A percentile compares a stretch with the other conserved stretches of the same genome.
phyloP scores from a whole-genome alignment of 2,329 filamentous ascomycete species.

The Lachnellula hyalina region DNA sequence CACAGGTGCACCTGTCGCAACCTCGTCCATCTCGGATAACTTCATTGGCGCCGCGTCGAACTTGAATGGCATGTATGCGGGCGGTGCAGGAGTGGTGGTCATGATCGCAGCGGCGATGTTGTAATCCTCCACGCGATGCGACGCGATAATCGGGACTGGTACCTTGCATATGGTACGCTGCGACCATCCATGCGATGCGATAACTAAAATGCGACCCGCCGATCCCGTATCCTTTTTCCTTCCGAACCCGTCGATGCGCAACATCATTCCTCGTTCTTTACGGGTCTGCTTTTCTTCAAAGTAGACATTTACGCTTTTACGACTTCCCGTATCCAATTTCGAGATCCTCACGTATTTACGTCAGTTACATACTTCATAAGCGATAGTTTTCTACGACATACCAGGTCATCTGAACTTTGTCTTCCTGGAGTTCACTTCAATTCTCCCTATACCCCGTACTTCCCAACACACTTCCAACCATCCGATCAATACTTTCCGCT shows the following conservation, averaged over 20 bases:
- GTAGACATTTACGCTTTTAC: constrained; percentile 22
- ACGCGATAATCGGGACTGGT: neutral
- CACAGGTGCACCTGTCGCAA: constrained; percentile 19
- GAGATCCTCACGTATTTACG: neutral
- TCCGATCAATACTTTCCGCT: neutral
- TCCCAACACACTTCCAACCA: neutral
- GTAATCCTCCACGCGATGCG: constrained; percentile 32
- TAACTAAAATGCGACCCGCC: constrained; percentile 3
- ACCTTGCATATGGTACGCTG: constrained; percentile 6
- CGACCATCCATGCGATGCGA: neutral
- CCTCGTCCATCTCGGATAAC: constrained; percentile 33
- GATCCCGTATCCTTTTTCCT: neutral
- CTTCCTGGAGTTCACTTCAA: neutral
- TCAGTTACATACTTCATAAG: neutral
- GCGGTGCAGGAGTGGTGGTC: constrained; percentile 45
- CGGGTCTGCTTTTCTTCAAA: constrained; percentile 11
- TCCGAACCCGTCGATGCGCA: constrained; percentile 19
- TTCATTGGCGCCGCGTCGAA: constrained; percentile 38
- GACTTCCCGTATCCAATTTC: constrained; percentile 1
- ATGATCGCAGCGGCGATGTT: constrained; percentile 47
- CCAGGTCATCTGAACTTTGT: neutral
- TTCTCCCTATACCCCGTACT: neutral
- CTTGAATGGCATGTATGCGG: constrained; percentile 41
- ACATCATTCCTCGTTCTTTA: constrained; percentile 21
- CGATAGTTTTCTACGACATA: neutral